phyloP scores from a whole-genome alignment of 768 basidiomycete species.

The Leccinum longicurvipes region DNA sequence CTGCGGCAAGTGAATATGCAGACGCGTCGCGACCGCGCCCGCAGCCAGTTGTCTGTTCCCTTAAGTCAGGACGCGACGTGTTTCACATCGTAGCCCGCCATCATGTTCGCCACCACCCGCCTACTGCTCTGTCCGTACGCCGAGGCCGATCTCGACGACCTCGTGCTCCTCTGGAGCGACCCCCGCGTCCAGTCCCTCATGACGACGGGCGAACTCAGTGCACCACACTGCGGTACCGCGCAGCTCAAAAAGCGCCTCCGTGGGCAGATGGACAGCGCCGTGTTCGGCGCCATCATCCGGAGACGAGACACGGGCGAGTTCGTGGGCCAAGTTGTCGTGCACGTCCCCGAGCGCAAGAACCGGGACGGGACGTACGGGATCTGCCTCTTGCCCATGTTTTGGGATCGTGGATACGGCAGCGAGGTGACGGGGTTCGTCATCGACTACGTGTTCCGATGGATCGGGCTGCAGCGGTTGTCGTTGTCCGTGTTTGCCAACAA shows the following conservation, averaged over 20 bases:
- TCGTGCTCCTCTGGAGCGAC: constrained; percentile 30
- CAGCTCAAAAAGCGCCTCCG: constrained; percentile 20
- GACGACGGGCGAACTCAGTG: constrained; percentile 9
- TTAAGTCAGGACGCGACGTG: not conserved
- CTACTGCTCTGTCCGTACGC: constrained; percentile 33
- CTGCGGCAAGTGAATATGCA: constrained; percentile 7
- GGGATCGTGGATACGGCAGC: constrained; percentile 41
- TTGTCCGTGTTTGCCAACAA: constrained; percentile 40
- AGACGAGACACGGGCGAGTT: constrained; percentile 29
- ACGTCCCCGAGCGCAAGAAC: constrained; percentile 24
- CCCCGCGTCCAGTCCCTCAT: constrained; percentile 24
- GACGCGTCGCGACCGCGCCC: constrained; percentile 15
- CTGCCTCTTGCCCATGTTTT: constrained; percentile 30
- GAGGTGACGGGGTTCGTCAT: constrained; percentile 40
- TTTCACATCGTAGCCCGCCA: not conserved
- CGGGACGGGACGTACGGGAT: constrained; percentile 34
- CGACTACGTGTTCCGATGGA: constrained; percentile 38
- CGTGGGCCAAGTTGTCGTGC: constrained; percentile 32
- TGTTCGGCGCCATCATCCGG: constrained; percentile 29
- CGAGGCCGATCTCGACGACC: constrained; percentile 31
- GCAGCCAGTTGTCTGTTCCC: constrained; percentile 7
- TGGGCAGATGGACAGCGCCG: constrained; percentile 22
- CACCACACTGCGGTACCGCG: constrained; percentile 7
- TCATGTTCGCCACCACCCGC: constrained; percentile 32
- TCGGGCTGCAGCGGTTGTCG: constrained; percentile 41